phyloP scores from a whole-genome alignment of 139 green algal genomes.

The Micractinium sp. region DNA sequence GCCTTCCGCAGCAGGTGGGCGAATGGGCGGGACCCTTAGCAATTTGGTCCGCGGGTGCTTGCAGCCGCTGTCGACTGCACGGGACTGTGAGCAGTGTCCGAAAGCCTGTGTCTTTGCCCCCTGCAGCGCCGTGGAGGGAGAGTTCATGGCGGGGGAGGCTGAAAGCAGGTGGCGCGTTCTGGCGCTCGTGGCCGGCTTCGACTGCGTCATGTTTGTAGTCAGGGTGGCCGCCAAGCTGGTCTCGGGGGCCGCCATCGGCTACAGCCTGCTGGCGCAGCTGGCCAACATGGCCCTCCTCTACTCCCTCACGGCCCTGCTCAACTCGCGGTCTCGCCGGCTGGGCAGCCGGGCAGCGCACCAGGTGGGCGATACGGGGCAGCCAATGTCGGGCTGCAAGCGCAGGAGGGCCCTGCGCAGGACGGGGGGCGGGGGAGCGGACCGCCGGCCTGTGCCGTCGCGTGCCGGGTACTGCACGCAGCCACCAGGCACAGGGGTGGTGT shows the following conservation, averaged over 20 bases:
- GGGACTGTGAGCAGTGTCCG: background rate
- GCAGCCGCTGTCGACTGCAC: background rate
- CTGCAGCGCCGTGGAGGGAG: constrained; percentile 55
- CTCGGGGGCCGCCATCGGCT: background rate
- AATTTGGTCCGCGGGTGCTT: background rate
- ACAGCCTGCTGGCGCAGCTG: constrained; percentile 57
- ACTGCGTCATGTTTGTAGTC: constrained; percentile 49
- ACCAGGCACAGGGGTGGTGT: background rate
- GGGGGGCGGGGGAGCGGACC: too few species aligned
- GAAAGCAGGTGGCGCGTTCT: constrained; percentile 67
- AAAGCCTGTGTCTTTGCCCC: background rate
- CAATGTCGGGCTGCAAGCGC: background rate
- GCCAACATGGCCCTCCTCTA: constrained; percentile 75
- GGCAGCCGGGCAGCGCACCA: constrained; percentile 37
- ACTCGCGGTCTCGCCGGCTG: constrained; percentile 52
- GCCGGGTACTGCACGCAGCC: background rate
- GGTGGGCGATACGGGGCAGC: background rate
- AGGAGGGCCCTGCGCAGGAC: background rate
- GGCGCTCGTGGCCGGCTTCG: constrained; percentile 74
- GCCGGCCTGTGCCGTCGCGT: too few species aligned
- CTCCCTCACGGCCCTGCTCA: constrained; percentile 61
- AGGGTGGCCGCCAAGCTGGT: background rate
- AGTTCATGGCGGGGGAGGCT: constrained; percentile 64
- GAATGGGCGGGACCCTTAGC: too few species aligned
- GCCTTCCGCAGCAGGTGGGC: background rate